Evolutionary conservation across 352 stramenopile species (phyloP), one percentile per base, ranked within the genome.

Genomic region (Globisporangium lucens): DNA sequence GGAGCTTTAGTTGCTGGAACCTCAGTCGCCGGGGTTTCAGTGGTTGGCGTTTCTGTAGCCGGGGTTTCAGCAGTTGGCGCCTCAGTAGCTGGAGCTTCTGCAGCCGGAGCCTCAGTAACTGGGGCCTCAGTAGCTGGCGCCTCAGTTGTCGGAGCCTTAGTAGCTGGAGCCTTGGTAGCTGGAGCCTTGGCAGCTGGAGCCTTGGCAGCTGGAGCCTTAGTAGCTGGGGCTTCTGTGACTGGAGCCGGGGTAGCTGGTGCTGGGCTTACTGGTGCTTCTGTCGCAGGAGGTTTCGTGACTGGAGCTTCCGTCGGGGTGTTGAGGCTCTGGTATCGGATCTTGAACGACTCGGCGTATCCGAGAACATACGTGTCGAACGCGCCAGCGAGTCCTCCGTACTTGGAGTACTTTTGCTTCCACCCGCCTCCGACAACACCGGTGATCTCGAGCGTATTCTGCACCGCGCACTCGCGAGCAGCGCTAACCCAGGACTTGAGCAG

Each of bases 341-440:
- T 70, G 43, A 77, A 77, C 15, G 72, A 63, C 51, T 75, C 58
- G 30, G 72, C 72, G 29, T 77, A 77, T 4, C 61, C 68, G 13
- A 77, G 63, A n/a, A 75, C 56, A 29, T 62, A 59, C 27, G 49
- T 75, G 35, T 56, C 55, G 13, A 59, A 58, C 9, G 41, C 15
- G 17, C n/a, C 22, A 13, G 59, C 41, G 29, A 76, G 43, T 7
- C 33, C 41, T 60, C 41, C 46, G 33, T 55, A 70, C 17, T 68
- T 49, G 20, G 71, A 65, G 43, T 68, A 74, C 33, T 65, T 64
- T 27, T 78, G 69, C 36, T 56, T 61, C 69, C 72, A 78, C 1
- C 69, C 72, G 24, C 72, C 72, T 41, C 72, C 70, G 12, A 78
- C 72, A 9, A 76, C 56, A 8, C 72, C 72, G 2, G 35, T 43